Percentiles rank a stretch among this genome's conserved stretches.
Evolutionary conservation across 2,329 filamentous ascomycete genomes (phyloP).

Genomic region (Rhinocladiella mackenziei): DNA sequence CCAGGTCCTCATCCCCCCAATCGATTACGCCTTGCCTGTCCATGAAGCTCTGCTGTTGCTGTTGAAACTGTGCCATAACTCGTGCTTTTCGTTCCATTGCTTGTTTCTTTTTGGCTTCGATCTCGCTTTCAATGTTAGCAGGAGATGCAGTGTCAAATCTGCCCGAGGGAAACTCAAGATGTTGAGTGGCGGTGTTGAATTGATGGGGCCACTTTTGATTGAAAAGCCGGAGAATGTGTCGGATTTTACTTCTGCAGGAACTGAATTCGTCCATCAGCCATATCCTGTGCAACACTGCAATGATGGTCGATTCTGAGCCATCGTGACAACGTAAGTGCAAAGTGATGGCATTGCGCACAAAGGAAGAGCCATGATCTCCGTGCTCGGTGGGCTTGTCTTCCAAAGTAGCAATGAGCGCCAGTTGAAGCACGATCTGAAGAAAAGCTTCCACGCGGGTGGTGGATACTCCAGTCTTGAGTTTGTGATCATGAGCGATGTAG

Average conservation of each 20-base stretch:
- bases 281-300: conserved; percentile 52
- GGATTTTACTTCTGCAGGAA: conserved; percentile 77
- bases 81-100: conserved; percentile 83
- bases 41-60: conserved; percentile 93
- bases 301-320: conserved; percentile 46
- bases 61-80: conserved; percentile 97
- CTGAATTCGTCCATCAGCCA: conserved; percentile 69
- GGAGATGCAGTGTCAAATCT: conserved; percentile 78
- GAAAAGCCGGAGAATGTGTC: conserved; percentile 76
- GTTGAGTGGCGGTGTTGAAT: conserved; percentile 65
- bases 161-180: conserved; percentile 63
- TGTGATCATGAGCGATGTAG: conserved; percentile 68
- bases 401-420: conserved; percentile 76
- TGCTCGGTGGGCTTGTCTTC: conserved; percentile 65
- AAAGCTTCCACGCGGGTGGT: conserved; percentile 84
- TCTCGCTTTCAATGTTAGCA: conserved; percentile 58
- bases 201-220: conserved; percentile 72
- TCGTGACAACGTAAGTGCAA: conserved; percentile 29
- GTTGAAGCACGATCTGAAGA: conserved; percentile 83
- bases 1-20: conserved; percentile 79
- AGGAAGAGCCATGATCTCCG: conserved; percentile 57
- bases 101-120: conserved; percentile 82
- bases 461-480: conserved; percentile 69
- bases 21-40: conserved; percentile 82
- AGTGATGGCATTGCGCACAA: conserved; percentile 67